These are phyloP conservation scores for Narthecium ossifragum DNA, from an alignment of 106 monocot species.

Conservation along the genomic window DNA sequence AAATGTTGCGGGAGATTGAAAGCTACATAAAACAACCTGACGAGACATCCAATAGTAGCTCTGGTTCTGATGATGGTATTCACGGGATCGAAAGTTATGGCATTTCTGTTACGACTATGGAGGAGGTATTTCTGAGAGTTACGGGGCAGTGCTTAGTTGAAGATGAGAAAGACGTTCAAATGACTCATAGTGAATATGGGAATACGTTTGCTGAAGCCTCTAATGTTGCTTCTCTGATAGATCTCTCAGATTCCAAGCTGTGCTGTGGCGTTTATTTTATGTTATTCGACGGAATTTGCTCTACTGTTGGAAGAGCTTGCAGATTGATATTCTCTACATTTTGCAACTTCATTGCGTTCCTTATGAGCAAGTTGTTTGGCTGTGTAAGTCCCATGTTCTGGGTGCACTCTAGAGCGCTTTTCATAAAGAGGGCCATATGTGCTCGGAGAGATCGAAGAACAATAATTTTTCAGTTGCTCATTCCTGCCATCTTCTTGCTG, in stretches of 20 bases:
- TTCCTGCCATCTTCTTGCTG: conserved; percentile 69
- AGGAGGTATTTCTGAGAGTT: conserved; percentile 90
- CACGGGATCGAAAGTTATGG: conserved; percentile 77
- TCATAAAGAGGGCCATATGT: conserved; percentile 66
- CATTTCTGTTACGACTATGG: conserved; percentile 84
- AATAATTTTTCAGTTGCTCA: conserved; percentile 72
- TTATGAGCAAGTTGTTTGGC: conserved; percentile 35
- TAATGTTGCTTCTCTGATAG: conserved; percentile 2
- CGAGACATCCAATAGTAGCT: conserved; percentile 1
- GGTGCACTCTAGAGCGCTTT: conserved; percentile 66
- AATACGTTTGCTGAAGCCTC: conserved; percentile 23
- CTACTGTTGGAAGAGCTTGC: conserved; percentile 27
- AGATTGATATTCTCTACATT: conserved; percentile 29
- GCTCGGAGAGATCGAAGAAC: conserved; percentile 76
- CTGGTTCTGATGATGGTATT: conserved; percentile 9
- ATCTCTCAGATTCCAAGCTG: conserved; percentile 18
- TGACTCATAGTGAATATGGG: too few relatives aligned
- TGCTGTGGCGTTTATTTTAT: conserved; percentile 16
- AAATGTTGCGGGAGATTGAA: conserved; percentile 89
- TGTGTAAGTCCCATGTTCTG: conserved; percentile 60
- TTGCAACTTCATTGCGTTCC: conserved; percentile 31
- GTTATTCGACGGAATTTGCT: conserved; percentile 24
- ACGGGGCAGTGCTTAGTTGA: conserved; percentile 44
- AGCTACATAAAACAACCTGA: conserved; percentile 37
- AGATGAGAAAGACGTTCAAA: conserved; percentile 18